Evolutionary conservation across 169 alveolate genomes (phyloP).

Genomic region (Plasmodium gonderi): DNA sequence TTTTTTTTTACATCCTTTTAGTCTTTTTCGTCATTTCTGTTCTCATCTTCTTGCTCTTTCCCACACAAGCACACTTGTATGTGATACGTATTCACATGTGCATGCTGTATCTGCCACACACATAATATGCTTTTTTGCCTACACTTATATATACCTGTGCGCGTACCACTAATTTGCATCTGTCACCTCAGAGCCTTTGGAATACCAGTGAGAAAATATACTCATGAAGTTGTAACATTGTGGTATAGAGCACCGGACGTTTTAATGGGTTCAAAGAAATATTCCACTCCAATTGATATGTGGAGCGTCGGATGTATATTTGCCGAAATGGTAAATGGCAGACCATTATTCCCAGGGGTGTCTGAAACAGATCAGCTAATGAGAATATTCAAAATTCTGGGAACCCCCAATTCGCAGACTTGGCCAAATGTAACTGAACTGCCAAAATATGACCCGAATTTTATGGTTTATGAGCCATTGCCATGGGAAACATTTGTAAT

Average conservation of each 20-base stretch:
- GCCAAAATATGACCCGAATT: slow-evolving; percentile 93
- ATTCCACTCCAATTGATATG: slow-evolving; percentile 99
- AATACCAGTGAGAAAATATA: slow-evolving; percentile 97
- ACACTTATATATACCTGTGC: slow-evolving; percentile 71
- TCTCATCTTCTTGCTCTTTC: neutral
- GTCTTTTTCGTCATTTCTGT: neutral
- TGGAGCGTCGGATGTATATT: slow-evolving; percentile 99
- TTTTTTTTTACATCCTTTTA: too few species aligned
- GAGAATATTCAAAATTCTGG: slow-evolving; percentile 96
- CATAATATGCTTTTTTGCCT: too few species aligned
- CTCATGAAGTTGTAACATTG: slow-evolving; percentile 98
- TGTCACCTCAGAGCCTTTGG: slow-evolving; percentile 93
- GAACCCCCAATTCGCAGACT: slow-evolving; percentile 94
- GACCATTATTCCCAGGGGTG: slow-evolving; percentile 97
- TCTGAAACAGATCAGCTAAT: slow-evolving; percentile 97
- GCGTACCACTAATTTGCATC: neutral
- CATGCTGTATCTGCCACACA: too few species aligned
- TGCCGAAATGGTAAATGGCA: slow-evolving; percentile 98
- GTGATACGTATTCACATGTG: neutral
- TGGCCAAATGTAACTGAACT: slow-evolving; percentile 95
- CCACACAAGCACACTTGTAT: neutral
- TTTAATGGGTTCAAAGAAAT: slow-evolving; percentile 97
- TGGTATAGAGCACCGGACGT: slow-evolving; percentile 99
- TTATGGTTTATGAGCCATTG: slow-evolving; percentile 78
- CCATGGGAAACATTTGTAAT: slow-evolving; percentile 83